These are phyloP conservation scores for Penstemon newberryi DNA, from an alignment of 257 asterid genomes.

Conservation along the genomic window DNA sequence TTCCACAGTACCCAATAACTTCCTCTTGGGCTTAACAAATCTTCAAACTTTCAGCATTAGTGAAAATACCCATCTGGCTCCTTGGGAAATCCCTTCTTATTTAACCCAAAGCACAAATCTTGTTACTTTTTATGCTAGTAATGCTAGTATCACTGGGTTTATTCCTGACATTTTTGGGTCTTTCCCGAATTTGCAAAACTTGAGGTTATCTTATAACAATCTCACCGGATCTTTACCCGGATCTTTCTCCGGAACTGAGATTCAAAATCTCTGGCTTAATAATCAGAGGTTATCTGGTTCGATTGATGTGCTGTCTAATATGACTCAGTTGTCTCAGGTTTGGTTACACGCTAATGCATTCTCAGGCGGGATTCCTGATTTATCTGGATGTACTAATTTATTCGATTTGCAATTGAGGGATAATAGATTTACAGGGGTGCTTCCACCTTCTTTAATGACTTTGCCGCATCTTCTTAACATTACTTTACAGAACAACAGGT, in stretches of 20 bases:
- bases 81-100: conserved; percentile 71
- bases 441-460: conserved; percentile 54
- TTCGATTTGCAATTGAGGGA: conserved; percentile 86
- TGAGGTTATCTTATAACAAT: conserved; percentile 74
- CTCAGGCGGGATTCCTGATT: conserved; percentile 78
- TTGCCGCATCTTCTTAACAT: conserved; percentile 55
- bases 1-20: conserved; percentile 48
- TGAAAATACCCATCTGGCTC: conserved; percentile 40
- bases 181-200: conserved; percentile 55
- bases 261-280: conserved; percentile 74
- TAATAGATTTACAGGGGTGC: conserved; percentile 67
- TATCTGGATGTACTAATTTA: conserved; percentile 61
- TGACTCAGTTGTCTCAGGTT: conserved; percentile 67
- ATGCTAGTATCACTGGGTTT: conserved; percentile 50
- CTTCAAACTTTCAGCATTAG: conserved; percentile 52
- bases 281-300: conserved; percentile 69
- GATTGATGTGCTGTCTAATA: conserved; percentile 58
- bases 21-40: conserved; percentile 53
- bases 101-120: conserved; percentile 54
- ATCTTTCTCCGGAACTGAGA: conserved; percentile 64
- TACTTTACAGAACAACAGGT: conserved; percentile 63
- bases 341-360: conserved; percentile 80
- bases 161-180: conserved; percentile 71
- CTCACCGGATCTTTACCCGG: conserved; percentile 67
- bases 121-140: conserved; percentile 52